phyloP scores from a whole-genome alignment of 371 early-diverging fungal genomes.

The Chytridiales sp. region DNA sequence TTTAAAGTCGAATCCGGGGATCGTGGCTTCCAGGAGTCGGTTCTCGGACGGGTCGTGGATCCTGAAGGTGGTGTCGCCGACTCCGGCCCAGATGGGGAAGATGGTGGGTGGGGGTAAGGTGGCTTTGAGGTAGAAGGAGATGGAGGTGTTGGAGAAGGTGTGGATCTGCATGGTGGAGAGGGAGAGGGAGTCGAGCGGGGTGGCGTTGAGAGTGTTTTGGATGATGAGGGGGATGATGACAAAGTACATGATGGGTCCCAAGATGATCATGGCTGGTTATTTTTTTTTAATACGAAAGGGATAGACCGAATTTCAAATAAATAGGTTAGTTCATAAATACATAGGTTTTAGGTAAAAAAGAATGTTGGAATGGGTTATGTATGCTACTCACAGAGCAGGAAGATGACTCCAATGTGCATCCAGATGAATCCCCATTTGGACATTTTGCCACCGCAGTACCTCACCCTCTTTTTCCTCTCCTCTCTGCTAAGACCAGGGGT shows the following conservation, averaged over 20 bases:
- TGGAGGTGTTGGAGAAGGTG: not conserved
- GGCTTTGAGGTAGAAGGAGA: not conserved
- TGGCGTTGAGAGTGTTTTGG: not conserved
- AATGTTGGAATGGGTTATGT: not conserved
- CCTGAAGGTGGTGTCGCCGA: constrained; percentile 5
- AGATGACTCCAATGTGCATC: constrained; percentile 1
- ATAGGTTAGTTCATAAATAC: not conserved
- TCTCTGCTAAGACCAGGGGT: not conserved
- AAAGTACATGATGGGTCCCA: constrained; percentile 4
- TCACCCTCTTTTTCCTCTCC: constrained; percentile 11
- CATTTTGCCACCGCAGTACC: constrained; percentile 9
- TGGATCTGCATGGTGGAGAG: not conserved
- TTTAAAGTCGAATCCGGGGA: constrained; percentile 4
- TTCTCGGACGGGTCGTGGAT: constrained; percentile 1
- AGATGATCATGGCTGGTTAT: not conserved
- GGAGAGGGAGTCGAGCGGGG: not conserved
- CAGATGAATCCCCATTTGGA: constrained; percentile 7
- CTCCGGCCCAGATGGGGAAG: constrained; percentile 7
- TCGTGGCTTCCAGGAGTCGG: not conserved
- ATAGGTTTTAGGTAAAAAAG: not conserved
- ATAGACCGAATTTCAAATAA: not conserved
- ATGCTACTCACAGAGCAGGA: not conserved
- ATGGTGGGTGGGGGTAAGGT: constrained; percentile 1
- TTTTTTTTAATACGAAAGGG: not conserved
- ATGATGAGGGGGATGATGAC: constrained; percentile 6